phyloP scores from a whole-genome alignment of 352 stramenopile species.

The Globisporangium polare region DNA sequence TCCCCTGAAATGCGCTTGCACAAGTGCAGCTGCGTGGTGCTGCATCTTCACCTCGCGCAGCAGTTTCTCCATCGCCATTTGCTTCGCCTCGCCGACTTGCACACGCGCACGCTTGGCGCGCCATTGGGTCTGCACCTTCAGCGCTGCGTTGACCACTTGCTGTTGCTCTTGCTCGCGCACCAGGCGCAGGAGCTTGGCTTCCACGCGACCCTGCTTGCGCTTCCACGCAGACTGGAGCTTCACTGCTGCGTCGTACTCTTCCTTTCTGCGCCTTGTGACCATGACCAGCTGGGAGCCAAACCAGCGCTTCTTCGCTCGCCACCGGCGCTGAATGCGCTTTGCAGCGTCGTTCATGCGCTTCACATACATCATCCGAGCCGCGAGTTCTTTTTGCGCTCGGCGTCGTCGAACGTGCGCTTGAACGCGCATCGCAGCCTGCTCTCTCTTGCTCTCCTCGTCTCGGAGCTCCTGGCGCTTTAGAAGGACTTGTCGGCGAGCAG shows the following conservation, averaged over 20 bases:
- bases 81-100: conserved; percentile 24
- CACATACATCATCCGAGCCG: conserved; percentile 19
- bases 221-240: conserved; percentile 61
- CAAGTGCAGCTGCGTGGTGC: conserved; percentile 61
- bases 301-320: conserved; percentile 43
- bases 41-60: conserved; percentile 50
- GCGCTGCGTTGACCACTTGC: conserved; percentile 23
- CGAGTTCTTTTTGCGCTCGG: conserved; percentile 33
- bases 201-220: conserved; percentile 41
- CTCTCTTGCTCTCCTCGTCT: conserved; percentile 21
- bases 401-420: conserved; percentile 41
- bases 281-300: conserved; percentile 38
- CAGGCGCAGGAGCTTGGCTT: conserved; percentile 34
- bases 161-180: conserved; percentile 36
- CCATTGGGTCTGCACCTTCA: conserved; percentile 52
- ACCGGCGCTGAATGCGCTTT: conserved; percentile 42
- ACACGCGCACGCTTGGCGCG: conserved; percentile 30
- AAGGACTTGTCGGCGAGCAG: conserved; percentile 32
- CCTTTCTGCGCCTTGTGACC: conserved; percentile 25
- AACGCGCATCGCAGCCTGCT: conserved; percentile 41
- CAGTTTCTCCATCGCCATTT: conserved; percentile 37
- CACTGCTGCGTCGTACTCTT: conserved; percentile 40
- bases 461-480: conserved; percentile 32
- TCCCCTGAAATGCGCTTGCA: conserved; percentile 75
- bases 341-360: conserved; percentile 32